Percentiles rank a stretch among this genome's conserved stretches.
Evolutionary conservation across 345 rosid species (phyloP).

Genomic region (Salix purpurea): DNA sequence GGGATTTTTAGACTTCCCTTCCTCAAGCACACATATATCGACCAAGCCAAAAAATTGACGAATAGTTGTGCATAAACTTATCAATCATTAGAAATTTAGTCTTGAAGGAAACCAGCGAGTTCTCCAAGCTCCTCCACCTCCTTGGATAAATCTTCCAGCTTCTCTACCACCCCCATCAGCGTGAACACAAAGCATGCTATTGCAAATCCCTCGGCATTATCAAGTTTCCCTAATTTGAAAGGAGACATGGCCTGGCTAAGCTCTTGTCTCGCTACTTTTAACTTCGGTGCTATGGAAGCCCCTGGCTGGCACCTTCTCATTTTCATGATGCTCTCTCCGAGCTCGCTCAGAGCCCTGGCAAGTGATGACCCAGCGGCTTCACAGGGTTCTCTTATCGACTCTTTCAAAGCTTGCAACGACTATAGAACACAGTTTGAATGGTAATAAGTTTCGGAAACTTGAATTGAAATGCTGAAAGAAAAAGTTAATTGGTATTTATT

Average conservation of each 20-base stretch:
- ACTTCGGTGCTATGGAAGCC: slow-evolving; percentile 25
- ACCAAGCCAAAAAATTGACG: not conserved
- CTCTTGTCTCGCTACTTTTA: slow-evolving; percentile 43
- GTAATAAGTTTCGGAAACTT: not conserved
- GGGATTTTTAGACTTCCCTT: not conserved
- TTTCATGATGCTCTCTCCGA: slow-evolving; percentile 47
- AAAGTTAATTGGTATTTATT: not conserved
- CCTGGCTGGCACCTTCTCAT: slow-evolving; percentile 43
- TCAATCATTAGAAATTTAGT: not conserved
- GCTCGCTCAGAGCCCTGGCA: slow-evolving; percentile 43
- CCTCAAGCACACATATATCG: not conserved
- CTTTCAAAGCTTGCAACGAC: slow-evolving; percentile 23
- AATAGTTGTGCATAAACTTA: not conserved
- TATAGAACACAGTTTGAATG: not conserved
- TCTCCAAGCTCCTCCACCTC: slow-evolving; percentile 56
- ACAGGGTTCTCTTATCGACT: slow-evolving; percentile 41
- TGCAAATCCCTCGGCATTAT: slow-evolving; percentile 35
- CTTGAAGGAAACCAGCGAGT: slow-evolving; percentile 33
- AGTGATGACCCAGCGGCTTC: slow-evolving; percentile 33
- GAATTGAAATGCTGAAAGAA: not conserved
- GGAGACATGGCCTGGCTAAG: slow-evolving; percentile 23
- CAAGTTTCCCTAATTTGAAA: slow-evolving; percentile 4
- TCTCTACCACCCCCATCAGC: slow-evolving; percentile 42
- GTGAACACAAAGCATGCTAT: slow-evolving; percentile 44
- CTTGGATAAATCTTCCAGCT: slow-evolving; percentile 47